Evolutionary conservation across 305 asterid genomes (phyloP).

Genomic region (Withania somnifera): DNA sequence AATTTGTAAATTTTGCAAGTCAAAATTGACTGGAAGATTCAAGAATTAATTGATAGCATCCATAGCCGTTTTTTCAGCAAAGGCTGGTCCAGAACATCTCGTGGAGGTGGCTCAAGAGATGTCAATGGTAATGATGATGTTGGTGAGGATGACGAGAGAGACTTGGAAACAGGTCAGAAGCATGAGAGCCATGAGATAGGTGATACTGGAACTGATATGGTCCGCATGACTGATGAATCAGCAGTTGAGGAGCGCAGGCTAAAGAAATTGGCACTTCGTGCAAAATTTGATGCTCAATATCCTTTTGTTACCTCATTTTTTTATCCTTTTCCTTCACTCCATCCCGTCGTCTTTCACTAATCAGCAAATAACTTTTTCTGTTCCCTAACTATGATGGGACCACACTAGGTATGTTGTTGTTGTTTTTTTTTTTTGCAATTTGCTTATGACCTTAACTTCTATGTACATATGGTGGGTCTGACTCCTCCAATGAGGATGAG

Average conservation of each 20-base stretch:
- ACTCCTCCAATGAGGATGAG: slow-evolving; percentile 56
- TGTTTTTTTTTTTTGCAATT: background rate
- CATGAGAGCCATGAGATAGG: slow-evolving; percentile 31
- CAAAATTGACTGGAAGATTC: slow-evolving; percentile 48
- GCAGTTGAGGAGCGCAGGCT: slow-evolving; percentile 67
- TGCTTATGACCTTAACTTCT: slow-evolving; percentile 49
- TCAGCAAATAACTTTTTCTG: background rate
- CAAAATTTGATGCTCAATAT: slow-evolving; percentile 87
- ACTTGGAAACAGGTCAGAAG: slow-evolving; percentile 86
- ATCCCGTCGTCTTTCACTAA: background rate
- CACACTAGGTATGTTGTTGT: background rate
- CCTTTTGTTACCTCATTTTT: slow-evolving; percentile 30
- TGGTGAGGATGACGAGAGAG: slow-evolving; percentile 53
- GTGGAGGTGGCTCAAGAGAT: slow-evolving; percentile 43
- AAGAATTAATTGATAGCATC: slow-evolving; percentile 42
- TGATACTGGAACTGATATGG: slow-evolving; percentile 11
- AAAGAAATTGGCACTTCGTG: slow-evolving; percentile 83
- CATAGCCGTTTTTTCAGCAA: slow-evolving; percentile 88
- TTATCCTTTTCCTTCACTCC: background rate
- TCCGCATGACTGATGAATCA: slow-evolving; percentile 26
- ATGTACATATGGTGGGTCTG: slow-evolving; percentile 45
- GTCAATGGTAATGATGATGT: slow-evolving; percentile 21
- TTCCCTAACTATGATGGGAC: background rate
- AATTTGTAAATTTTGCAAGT: slow-evolving; percentile 30
- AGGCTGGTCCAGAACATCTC: slow-evolving; percentile 80